Conservation (phyloP, 345 rosid species). For the Salix udensis region DNA sequence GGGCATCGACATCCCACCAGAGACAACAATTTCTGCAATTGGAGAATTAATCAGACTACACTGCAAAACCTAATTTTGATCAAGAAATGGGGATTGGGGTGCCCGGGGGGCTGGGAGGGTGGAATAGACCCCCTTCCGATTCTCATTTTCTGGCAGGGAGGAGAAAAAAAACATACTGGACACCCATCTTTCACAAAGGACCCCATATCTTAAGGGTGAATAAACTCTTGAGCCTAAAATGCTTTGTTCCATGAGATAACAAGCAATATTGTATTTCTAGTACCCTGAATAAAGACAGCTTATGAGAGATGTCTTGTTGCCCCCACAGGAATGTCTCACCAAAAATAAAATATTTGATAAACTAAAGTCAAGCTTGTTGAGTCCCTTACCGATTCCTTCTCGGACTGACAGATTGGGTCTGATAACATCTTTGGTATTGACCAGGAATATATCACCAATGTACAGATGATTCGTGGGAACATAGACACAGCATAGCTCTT, state of each 20-base stretch:
- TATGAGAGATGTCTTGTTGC: neutral
- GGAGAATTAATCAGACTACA: constrained; percentile 11
- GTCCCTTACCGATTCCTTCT: constrained; percentile 90
- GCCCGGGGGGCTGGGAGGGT: no score
- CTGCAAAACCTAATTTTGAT: neutral
- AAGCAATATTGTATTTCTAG: neutral
- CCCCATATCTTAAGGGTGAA: neutral
- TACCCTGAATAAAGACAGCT: neutral
- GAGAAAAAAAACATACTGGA: neutral
- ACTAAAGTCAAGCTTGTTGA: neutral
- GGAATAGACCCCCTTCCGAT: neutral
- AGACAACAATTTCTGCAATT: constrained; percentile 84
- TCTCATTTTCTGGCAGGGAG: neutral
- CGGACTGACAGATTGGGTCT: constrained; percentile 93
- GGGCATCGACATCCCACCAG: constrained; percentile 99
- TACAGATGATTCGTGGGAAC: constrained; percentile 98
- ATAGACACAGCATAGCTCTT: constrained; percentile 92
- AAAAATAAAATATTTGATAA: neutral
- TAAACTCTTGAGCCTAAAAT: neutral
- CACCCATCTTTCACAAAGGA: neutral
- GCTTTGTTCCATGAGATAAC: neutral
- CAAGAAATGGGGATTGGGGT: neutral
- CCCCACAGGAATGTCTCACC: neutral
- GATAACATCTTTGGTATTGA: constrained; percentile 75
- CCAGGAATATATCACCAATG: constrained; percentile 89